phyloP scores from a whole-genome alignment of 371 early-diverging fungal species.

The Conidiobolus incongruus region DNA sequence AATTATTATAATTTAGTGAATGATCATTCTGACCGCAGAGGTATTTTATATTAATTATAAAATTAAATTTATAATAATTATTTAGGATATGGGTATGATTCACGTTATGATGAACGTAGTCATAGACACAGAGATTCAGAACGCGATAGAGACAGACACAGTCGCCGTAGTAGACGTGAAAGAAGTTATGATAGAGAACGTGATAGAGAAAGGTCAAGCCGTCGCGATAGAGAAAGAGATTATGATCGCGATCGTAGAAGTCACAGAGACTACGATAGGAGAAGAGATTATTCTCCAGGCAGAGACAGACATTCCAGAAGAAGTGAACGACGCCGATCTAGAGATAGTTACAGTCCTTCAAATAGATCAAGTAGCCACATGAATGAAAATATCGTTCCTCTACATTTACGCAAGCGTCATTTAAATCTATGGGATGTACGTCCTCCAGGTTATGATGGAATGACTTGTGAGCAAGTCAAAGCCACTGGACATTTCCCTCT shows the following conservation, averaged over 20 bases:
- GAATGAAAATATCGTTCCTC: constrained; percentile 24
- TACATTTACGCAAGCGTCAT: constrained; percentile 57
- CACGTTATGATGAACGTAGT: too few relatives aligned
- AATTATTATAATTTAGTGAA: too few relatives aligned
- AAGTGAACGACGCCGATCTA: constrained; percentile 6
- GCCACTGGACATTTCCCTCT: constrained; percentile 77
- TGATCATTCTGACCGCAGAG: too few relatives aligned
- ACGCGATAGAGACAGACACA: too few relatives aligned
- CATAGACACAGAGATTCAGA: too few relatives aligned
- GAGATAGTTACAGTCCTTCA: constrained; percentile 10
- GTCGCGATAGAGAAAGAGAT: constrained; percentile 14
- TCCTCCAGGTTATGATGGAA: constrained; percentile 77
- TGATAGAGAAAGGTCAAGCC: constrained; percentile 11
- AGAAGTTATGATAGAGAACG: constrained; percentile 15
- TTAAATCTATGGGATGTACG: constrained; percentile 84
- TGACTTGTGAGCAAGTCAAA: constrained; percentile 78
- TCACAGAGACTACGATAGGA: constrained; percentile 10
- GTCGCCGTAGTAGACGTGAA: constrained; percentile 12
- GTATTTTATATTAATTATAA: too few relatives aligned
- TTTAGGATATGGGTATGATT: too few relatives aligned
- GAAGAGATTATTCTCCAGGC: too few relatives aligned
- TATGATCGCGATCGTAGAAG: constrained; percentile 14
- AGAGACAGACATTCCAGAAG: constrained; percentile 9
- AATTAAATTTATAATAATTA: too few relatives aligned
- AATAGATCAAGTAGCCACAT: constrained; percentile 17